These are phyloP conservation scores for Davidsoniella eucalypti DNA, from an alignment of 2,329 filamentous ascomycete species.

Conservation along the genomic window DNA sequence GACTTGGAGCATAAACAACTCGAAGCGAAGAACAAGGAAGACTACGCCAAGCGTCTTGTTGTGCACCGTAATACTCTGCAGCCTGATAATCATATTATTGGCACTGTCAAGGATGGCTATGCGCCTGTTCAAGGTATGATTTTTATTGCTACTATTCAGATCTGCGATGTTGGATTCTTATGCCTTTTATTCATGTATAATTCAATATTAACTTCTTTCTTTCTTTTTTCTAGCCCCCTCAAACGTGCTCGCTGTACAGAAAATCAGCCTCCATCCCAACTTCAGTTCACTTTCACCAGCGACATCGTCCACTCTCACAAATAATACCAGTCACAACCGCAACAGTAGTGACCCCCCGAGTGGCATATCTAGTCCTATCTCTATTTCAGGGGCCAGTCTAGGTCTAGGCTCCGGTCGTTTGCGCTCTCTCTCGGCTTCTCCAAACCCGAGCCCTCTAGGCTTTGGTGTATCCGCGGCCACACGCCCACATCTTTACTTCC, in stretches of 20 bases:
- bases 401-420: neutral
- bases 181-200: too few relatives aligned
- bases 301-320: neutral
- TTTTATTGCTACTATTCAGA: neutral
- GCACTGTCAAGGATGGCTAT: neutral
- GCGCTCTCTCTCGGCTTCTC: constrained; percentile 3
- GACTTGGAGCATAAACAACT: too few relatives aligned
- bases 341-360: too few relatives aligned
- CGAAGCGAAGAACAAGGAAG: too few relatives aligned
- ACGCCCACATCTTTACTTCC: constrained; percentile 3
- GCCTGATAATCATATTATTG: neutral
- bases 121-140: constrained; percentile 4
- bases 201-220: too few relatives aligned
- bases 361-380: too few relatives aligned
- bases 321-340: too few relatives aligned
- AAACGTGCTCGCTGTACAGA: neutral
- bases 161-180: too few relatives aligned
- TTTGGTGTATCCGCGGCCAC: neutral
- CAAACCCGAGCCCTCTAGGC: neutral
- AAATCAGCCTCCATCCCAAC: neutral
- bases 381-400: neutral
- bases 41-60: too few relatives aligned
- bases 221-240: neutral
- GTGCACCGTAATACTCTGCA: too few relatives aligned
- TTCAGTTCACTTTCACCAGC: neutral